Base-by-base conservation (phyloP, 108 stramenopile genomes). In the Skeletonema tropicum region DNA sequence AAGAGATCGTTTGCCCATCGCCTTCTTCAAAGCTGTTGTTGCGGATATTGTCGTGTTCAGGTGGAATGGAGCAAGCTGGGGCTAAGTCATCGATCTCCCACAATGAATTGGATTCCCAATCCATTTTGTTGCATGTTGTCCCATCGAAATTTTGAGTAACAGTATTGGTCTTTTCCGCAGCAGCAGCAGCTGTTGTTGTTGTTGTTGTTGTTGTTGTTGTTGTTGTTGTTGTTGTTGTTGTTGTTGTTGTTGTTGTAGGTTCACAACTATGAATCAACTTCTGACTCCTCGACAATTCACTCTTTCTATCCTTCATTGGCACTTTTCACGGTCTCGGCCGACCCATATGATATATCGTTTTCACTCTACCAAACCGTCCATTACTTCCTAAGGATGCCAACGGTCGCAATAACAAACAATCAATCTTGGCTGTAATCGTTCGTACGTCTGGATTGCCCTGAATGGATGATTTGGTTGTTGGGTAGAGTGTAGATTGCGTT, bases 371-470 rank as follows among this genome's bases (percentile, higher is more conserved):
- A 36, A 68, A 75, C 49, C 49, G 58, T 3, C 74, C 74, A 68
- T 45, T 31, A 32, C 4, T 32, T 3, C 74, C 67, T 0, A 75
- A 17, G 19, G 68, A 60, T 32, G 69, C 75, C 68, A 76, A 52
- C 13, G 75, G 68, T 41, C 38, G 36, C 10, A 76, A n/a, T 38
- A 76, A 30, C 46, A 70, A 38, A 39, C 60, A 69, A 62, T 76
- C 75, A 38, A 76, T 76, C 26, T 70, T 76, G 30, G 68, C 68
- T 2, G 31, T 36, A 10, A 76, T 55, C 11, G 12, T 45, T 11
- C 68, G 26, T 3, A 76, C 59, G 15, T 76, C 68, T 33, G 68
- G 69, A 38, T 76, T 76, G 29, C 75, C 75, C 13, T 71, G 69
- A 46, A 33, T 70, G 17, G 59, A 70, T 10, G 72, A 57, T 36